phyloP scores from a whole-genome alignment of 1,284 basidiomycete species.

The Trichosporon asahii region DNA sequence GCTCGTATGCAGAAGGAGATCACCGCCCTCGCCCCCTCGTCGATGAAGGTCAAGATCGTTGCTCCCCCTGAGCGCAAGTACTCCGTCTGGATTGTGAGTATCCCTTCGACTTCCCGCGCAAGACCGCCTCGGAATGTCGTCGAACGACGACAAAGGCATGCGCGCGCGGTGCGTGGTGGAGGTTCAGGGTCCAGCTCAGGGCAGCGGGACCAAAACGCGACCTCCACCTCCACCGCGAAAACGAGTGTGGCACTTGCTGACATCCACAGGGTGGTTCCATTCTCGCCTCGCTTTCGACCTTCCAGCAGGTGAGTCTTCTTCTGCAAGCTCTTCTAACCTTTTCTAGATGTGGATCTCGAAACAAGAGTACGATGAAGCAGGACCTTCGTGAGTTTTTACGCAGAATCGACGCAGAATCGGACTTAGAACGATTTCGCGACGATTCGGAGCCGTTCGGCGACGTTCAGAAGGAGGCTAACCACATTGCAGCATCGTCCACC shows the following conservation, averaged over 20 bases:
- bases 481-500: constrained; percentile 26
- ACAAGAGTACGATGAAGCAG: constrained; percentile 74
- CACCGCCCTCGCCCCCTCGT: constrained; percentile 72
- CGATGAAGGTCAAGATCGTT: constrained; percentile 73
- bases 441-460: too few relatives aligned
- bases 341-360: constrained; percentile 47
- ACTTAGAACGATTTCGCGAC: too few relatives aligned
- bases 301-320: constrained; percentile 65
- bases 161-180: neutral
- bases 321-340: constrained; percentile 17
- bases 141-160: neutral
- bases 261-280: neutral
- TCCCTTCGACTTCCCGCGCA: constrained; percentile 43
- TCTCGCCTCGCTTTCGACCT: constrained; percentile 73
- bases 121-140: neutral
- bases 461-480: too few relatives aligned
- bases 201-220: neutral
- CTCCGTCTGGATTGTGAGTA: constrained; percentile 98
- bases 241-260: constrained; percentile 1
- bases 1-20: constrained; percentile 99
- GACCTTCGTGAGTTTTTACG: constrained; percentile 63
- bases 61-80: constrained; percentile 74
- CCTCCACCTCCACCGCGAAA: neutral
- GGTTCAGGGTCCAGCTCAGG: neutral
- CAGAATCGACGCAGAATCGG: too few relatives aligned